Evolutionary conservation across 257 asterid species (phyloP).

Genomic region (Craterostigma plantagineum): DNA sequence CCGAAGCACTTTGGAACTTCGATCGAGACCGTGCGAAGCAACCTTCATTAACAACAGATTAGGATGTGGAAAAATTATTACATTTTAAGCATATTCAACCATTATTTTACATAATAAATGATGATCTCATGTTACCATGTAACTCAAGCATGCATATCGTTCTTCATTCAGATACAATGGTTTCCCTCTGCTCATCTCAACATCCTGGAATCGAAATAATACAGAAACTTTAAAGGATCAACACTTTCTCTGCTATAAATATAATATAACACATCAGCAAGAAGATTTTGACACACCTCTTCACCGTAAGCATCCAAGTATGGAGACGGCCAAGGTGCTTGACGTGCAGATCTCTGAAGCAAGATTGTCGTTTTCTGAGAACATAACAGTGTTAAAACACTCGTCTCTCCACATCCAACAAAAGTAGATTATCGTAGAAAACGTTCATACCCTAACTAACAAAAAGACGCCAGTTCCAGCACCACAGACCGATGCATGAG

Average conservation of each 20-base stretch:
- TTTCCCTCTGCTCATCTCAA: conserved; percentile 73
- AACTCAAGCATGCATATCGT: conserved; percentile 74
- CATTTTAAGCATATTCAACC: too few relatives aligned
- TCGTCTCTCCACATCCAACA: too few relatives aligned
- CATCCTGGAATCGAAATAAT: conserved; percentile 55
- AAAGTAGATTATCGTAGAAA: too few relatives aligned
- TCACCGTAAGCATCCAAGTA: conserved; percentile 94
- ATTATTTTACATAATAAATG: too few relatives aligned
- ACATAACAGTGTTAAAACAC: neutral
- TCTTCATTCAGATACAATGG: conserved; percentile 83
- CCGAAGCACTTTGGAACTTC: conserved; percentile 86
- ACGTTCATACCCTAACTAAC: conserved; percentile 53
- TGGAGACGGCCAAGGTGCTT: conserved; percentile 97
- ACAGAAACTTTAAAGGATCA: too few relatives aligned
- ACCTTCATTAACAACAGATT: conserved; percentile 24
- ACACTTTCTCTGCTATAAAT: too few relatives aligned
- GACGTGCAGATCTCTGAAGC: conserved; percentile 90
- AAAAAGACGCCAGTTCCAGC: conserved; percentile 94
- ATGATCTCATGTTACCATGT: conserved; percentile 38
- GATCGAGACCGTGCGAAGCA: conserved; percentile 95
- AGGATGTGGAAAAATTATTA: too few relatives aligned
- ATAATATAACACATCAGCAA: too few relatives aligned
- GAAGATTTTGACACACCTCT: too few relatives aligned
- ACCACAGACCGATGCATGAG: conserved; percentile 75
- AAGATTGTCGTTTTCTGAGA: conserved; percentile 68